Percentiles rank a stretch among this genome's conserved stretches.
phyloP scores from a whole-genome alignment of 305 asterid species.

The Nicotiana rustica region DNA sequence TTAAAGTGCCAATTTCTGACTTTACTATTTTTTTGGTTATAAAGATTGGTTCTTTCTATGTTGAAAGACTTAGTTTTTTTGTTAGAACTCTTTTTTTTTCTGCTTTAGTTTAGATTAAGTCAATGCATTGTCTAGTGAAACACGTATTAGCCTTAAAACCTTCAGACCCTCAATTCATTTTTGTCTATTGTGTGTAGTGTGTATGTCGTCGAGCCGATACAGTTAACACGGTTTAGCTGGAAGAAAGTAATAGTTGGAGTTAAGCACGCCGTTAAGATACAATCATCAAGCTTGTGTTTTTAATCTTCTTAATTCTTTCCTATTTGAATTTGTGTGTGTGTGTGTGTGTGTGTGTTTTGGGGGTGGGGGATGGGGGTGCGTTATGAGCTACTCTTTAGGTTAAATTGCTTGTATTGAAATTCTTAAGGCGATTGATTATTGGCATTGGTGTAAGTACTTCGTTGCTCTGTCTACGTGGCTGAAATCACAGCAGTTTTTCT shows the following conservation, averaged over 20 bases:
- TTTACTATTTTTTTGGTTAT: background rate
- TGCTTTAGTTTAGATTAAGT: constrained; percentile 26
- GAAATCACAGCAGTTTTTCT: background rate
- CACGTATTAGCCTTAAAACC: background rate
- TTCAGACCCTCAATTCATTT: background rate
- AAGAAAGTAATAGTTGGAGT: background rate
- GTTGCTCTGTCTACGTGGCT: background rate
- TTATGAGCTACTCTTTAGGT: background rate
- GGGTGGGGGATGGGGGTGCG: background rate
- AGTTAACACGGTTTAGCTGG: background rate
- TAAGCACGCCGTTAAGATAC: background rate
- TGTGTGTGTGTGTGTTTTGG: background rate
- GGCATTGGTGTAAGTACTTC: constrained; percentile 1
- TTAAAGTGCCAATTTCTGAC: background rate
- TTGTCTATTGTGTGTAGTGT: background rate
- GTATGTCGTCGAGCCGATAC: background rate
- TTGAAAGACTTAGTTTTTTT: background rate
- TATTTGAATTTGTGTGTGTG: background rate
- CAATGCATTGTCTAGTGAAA: constrained; percentile 1
- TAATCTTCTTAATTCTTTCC: background rate
- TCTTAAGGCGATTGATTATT: background rate
- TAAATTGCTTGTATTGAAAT: background rate
- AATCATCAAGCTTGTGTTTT: background rate
- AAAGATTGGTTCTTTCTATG: constrained; percentile 20
- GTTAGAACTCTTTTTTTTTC: background rate